Evolutionary conservation across 1,139 yeast genomes (phyloP).

Genomic region (Yamadazyma taylorii): DNA sequence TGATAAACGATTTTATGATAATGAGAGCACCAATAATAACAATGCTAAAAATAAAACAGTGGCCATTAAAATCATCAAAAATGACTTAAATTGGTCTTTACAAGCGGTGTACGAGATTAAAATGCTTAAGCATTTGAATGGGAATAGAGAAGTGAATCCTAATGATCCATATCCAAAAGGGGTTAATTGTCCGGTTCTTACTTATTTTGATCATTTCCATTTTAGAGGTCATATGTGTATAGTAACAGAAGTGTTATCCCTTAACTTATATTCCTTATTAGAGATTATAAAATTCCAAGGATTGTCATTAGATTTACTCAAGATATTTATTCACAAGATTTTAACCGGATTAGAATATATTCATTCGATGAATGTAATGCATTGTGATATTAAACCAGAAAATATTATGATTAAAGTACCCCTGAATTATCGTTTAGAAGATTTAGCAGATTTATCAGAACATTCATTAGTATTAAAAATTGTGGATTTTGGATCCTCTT

Average conservation of each 20-base stretch:
- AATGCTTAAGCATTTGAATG: slow-evolving; percentile 51
- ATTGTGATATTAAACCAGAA: slow-evolving; percentile 79
- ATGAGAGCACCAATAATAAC: slow-evolving; percentile 16
- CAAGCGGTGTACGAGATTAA: slow-evolving; percentile 82
- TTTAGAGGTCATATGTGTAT: slow-evolving; percentile 86
- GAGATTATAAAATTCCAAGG: slow-evolving; percentile 66
- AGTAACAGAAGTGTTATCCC: slow-evolving; percentile 67
- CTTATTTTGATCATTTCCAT: slow-evolving; percentile 69
- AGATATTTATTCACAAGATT: slow-evolving; percentile 53
- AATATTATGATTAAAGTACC: slow-evolving; percentile 55
- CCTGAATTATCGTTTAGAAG: slow-evolving; percentile 16
- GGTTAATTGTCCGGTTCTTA: slow-evolving; percentile 42
- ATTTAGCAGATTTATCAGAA: slow-evolving; percentile 10
- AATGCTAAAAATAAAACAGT: slow-evolving; percentile 35
- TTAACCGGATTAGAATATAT: slow-evolving; percentile 61
- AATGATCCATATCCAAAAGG: slow-evolving; percentile 16
- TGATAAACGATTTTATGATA: slow-evolving; percentile 58
- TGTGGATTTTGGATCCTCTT: slow-evolving; percentile 69
- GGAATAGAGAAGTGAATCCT: slow-evolving; percentile 11
- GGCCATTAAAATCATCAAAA: slow-evolving; percentile 77
- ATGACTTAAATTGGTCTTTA: slow-evolving; percentile 69
- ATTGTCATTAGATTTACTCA: slow-evolving; percentile 50
- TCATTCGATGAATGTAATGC: slow-evolving; percentile 60
- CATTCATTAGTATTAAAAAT: slow-evolving; percentile 43
- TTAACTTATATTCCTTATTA: slow-evolving; percentile 66